Evolutionary conservation across 1,284 basidiomycete species (phyloP), one percentile per base, ranked within the genome.

Genomic region (Takashimella koratensis): DNA sequence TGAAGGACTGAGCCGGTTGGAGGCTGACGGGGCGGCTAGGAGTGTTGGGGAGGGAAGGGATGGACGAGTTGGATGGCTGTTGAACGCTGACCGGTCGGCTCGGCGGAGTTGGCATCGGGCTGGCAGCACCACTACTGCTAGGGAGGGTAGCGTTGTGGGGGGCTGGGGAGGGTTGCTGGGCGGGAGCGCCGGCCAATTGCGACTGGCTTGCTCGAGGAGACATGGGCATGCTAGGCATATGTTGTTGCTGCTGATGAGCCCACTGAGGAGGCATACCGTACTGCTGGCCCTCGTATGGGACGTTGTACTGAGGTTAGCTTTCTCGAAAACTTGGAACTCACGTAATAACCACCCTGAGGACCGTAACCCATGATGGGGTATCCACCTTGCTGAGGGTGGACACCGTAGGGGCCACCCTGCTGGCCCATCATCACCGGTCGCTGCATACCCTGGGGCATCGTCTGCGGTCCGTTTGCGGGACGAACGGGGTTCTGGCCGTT

Each of bases 31-130:
- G 65, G 52, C 66, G 59, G n/a, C 59, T 58, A 3, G 67, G 66
- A 4, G 70, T 73, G 8, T 61, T 56, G 4, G 73, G 68, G 25
- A 65, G 61, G 13, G 64, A 59, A 19, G 65, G 23, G 23, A 53
- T 30, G 8, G 61, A 67, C 25, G 56, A 53, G 41, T 41, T 60
- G 26, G 63, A 65, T 16, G 62, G 58, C 40, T 61, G 62, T 42
- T 65, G 63, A 3, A 70, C 54, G 47, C 62, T 68, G 40, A 64
- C 59, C 5, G 71, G 67, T 23, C 70, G 65, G 50, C 56, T 65
- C 3, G 68, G 69, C 23, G 71, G 68, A 0, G 69, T 70, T 5
- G 66, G 69, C 36, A 57, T 57, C 4, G 71, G 69, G 54, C 70
- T 71, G 30, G 60, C 49, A 8, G 30, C 30, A 23, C 58, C 62